Conservation (phyloP, 2,329 filamentous ascomycete species). For the Stagonosporopsis vannaccii region DNA sequence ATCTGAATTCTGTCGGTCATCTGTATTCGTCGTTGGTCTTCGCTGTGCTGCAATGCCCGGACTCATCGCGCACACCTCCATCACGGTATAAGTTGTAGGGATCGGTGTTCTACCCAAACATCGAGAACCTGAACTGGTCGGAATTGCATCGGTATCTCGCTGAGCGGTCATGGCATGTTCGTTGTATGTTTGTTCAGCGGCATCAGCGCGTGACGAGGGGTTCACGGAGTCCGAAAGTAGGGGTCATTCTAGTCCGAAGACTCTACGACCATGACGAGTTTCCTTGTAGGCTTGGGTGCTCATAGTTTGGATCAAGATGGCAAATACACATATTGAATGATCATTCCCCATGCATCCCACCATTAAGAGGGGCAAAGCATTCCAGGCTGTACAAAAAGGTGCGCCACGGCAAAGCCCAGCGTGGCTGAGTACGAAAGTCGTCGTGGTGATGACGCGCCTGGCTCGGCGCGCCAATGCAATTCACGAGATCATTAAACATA, state of each 20-base stretch:
- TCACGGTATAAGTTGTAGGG: constrained; percentile 13
- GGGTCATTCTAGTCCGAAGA: constrained; percentile 14
- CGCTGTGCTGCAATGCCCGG: not conserved
- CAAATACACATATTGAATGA: not conserved
- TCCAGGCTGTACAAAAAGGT: not conserved
- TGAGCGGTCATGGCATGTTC: not conserved
- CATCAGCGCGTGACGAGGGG: not conserved
- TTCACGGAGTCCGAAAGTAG: constrained; percentile 13
- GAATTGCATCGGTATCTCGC: not conserved
- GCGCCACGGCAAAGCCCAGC: constrained; percentile 26
- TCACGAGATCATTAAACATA: constrained; percentile 10
- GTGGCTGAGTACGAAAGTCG: constrained; percentile 33
- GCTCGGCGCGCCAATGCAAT: constrained; percentile 27
- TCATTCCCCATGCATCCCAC: not conserved
- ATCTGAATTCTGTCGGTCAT: constrained; percentile 6
- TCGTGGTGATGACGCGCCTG: constrained; percentile 25
- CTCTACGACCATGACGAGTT: constrained; percentile 34
- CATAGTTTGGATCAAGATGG: not conserved
- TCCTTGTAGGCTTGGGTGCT: constrained; percentile 8
- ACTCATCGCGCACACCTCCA: constrained; percentile 11
- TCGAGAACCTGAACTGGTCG: not conserved
- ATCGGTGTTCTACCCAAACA: not conserved
- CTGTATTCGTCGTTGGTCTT: constrained; percentile 9
- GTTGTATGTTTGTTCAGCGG: constrained; percentile 3
- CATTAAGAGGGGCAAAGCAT: not conserved